These are phyloP conservation scores for Gracilaria vermiculophylla DNA, from an alignment of 23 red algal species.

Conservation along the genomic window DNA sequence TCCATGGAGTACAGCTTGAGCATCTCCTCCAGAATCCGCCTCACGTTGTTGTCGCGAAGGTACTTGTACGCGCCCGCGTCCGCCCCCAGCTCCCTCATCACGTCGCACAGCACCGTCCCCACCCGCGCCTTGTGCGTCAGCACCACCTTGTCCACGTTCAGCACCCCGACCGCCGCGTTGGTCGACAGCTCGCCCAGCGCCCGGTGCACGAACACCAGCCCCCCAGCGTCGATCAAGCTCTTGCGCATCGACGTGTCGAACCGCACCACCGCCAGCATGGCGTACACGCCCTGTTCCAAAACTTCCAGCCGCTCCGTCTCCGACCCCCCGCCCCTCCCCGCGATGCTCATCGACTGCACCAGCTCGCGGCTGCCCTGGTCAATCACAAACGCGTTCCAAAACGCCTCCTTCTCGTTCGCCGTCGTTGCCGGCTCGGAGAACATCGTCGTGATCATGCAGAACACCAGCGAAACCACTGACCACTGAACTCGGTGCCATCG, in stretches of 20 bases:
- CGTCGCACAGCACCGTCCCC: background rate
- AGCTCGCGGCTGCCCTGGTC: background rate
- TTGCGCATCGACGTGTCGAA: background rate
- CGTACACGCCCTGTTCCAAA: background rate
- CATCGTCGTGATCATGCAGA: background rate
- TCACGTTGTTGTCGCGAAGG: background rate
- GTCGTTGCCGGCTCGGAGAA: background rate
- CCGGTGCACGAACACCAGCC: background rate
- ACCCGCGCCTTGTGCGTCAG: background rate
- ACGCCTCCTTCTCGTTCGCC: background rate
- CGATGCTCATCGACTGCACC: background rate
- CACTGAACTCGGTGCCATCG: background rate
- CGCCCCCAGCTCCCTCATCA: background rate
- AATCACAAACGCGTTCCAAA: slow-evolving; percentile 21
- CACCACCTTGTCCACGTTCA: background rate
- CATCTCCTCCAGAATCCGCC: background rate
- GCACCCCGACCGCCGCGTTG: background rate
- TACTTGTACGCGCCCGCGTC: background rate
- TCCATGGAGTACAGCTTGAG: background rate
- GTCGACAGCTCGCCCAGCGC: background rate
- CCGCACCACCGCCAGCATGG: background rate
- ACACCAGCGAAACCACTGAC: background rate
- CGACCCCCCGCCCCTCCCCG: background rate
- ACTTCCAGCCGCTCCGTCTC: background rate
- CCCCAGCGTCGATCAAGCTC: background rate